Percentiles rank a stretch among this genome's conserved stretches.
Conservation (phyloP, 345 rosid genomes). For the Streptanthus diversifolius region DNA sequence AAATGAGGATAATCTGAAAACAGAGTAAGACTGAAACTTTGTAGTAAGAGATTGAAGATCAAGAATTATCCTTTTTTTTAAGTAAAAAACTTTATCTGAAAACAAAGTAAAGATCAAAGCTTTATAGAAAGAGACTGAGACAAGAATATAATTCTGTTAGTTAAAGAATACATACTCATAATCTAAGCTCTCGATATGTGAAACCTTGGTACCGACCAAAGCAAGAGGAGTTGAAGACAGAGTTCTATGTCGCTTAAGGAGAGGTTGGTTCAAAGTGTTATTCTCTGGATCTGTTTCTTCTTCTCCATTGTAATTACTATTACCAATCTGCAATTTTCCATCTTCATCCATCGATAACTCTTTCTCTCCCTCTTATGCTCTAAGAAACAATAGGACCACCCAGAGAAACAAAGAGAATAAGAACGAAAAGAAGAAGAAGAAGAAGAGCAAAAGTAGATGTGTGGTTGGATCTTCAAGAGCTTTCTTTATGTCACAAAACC, state of each 20-base stretch:
- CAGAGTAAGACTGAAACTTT: background rate
- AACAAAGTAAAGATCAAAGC: background rate
- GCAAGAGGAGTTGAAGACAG: conserved; percentile 80
- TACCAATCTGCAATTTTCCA: conserved; percentile 29
- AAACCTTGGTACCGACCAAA: conserved; percentile 79
- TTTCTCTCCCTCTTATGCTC: background rate
- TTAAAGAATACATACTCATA: conserved; percentile 58
- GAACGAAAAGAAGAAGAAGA: background rate
- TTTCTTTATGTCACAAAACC: conserved; percentile 13
- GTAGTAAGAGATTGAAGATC: background rate
- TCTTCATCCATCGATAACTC: conserved; percentile 32
- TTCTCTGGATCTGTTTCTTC: conserved; percentile 35
- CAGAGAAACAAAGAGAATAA: background rate
- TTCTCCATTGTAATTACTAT: conserved; percentile 32
- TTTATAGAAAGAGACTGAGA: background rate
- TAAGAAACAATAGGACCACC: conserved; percentile 12
- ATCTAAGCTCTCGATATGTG: conserved; percentile 88
- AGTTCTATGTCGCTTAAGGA: conserved; percentile 72
- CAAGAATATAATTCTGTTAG: background rate
- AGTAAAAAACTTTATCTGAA: background rate
- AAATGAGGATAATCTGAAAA: background rate
- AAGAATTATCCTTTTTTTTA: background rate
- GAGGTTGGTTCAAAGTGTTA: conserved; percentile 50
- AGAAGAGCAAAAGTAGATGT: conserved; percentile 1
- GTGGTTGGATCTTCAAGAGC: conserved; percentile 20